These are phyloP conservation scores for Trichoderma aggressivum DNA, from an alignment of 2,329 filamentous ascomycete genomes.

Conservation along the genomic window DNA sequence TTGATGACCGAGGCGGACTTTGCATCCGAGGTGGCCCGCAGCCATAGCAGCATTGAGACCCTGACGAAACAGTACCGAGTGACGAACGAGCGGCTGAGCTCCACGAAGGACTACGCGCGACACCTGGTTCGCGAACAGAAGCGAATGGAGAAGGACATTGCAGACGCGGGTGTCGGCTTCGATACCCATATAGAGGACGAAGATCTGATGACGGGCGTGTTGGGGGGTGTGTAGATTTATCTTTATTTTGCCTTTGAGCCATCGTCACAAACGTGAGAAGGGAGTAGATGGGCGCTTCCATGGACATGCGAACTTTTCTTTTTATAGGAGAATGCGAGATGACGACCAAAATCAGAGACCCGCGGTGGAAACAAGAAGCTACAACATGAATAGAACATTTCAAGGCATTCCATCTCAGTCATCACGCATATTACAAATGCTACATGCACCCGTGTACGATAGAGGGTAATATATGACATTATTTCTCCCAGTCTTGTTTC, in stretches of 20 bases:
- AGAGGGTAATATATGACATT: neutral
- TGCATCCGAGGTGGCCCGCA: conserved; percentile 42
- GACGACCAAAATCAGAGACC: neutral
- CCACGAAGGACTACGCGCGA: conserved; percentile 56
- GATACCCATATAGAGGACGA: conserved; percentile 55
- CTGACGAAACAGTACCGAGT: conserved; percentile 48
- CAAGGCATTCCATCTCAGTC: neutral
- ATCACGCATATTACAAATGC: neutral
- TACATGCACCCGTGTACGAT: neutral
- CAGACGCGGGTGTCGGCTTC: conserved; percentile 38
- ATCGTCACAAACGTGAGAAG: neutral
- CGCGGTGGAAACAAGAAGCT: neutral
- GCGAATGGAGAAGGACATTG: conserved; percentile 43
- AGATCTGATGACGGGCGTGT: conserved; percentile 54
- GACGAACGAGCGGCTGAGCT: conserved; percentile 52
- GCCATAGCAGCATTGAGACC: conserved; percentile 41
- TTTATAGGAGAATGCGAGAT: neutral
- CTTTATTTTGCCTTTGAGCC: neutral
- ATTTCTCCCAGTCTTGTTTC: neutral
- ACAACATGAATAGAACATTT: neutral
- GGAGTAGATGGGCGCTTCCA: neutral
- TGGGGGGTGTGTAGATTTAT: conserved; percentile 23
- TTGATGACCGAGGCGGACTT: conserved; percentile 51
- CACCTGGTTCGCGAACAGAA: conserved; percentile 45
- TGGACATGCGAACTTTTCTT: neutral